Percentiles rank a stretch among this genome's conserved stretches.
phyloP scores from a whole-genome alignment of 2,329 filamentous ascomycete genomes.

The Arthrobotrys sphaeroides region DNA sequence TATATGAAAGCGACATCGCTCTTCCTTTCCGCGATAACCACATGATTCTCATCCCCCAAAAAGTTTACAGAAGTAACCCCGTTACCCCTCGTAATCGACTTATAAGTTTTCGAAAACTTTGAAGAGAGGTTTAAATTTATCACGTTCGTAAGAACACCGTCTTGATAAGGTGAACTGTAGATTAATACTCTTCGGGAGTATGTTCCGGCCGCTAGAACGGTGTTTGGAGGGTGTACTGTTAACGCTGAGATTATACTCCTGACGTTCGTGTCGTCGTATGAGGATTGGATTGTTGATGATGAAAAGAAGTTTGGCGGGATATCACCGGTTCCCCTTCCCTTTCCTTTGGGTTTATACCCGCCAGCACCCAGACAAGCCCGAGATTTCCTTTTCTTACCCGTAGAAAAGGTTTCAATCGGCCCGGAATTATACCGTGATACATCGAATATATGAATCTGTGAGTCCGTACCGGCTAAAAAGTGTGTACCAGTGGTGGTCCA shows the following conservation, averaged over 20 bases:
- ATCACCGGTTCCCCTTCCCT: not conserved
- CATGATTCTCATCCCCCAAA: slow-evolving; percentile 64
- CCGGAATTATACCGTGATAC: slow-evolving; percentile 59
- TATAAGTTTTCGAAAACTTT: not conserved
- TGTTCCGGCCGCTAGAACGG: slow-evolving; percentile 64
- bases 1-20: slow-evolving; percentile 64
- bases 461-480: slow-evolving; percentile 64
- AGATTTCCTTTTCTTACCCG: slow-evolving; percentile 58
- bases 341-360: not conserved
- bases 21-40: slow-evolving; percentile 65
- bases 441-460: slow-evolving; percentile 64
- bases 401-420: slow-evolving; percentile 60
- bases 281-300: not conserved
- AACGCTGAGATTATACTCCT: slow-evolving; percentile 64
- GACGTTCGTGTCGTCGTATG: slow-evolving; percentile 60
- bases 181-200: slow-evolving; percentile 63
- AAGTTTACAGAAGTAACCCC: slow-evolving; percentile 64
- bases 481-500: slow-evolving; percentile 61
- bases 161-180: slow-evolving; percentile 61
- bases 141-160: slow-evolving; percentile 61
- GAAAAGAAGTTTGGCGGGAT: too few relatives aligned
- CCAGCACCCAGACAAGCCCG: too few relatives aligned
- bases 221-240: slow-evolving; percentile 59
- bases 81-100: slow-evolving; percentile 58
- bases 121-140: slow-evolving; percentile 59